Base-by-base conservation (phyloP, 305 asterid genomes). In the Withania somnifera region DNA sequence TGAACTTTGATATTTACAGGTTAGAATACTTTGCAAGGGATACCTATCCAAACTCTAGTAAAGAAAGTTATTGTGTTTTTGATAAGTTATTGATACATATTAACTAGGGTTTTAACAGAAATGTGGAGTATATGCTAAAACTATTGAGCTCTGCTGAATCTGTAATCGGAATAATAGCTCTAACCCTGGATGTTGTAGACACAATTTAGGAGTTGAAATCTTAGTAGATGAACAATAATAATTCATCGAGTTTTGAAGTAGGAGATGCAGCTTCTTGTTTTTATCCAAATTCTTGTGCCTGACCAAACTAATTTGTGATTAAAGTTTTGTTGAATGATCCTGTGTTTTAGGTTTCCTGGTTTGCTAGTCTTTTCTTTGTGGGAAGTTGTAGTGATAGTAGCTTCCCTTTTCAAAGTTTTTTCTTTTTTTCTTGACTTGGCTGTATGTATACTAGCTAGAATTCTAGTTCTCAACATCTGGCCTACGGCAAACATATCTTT, bases 1-100 rank as follows among this genome's bases (percentile, higher is more conserved):
- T 87, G 38, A 93, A 87, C 87, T 95, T 89, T 84, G 94, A 89
- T 85, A 93, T 95, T 61, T 95, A 92, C 92, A 94, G 99, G 99
- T 95, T 83, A 6, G 5, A 6, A 68, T 68, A 5, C 53, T 38
- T 63, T 3, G 22, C 22, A 24, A 26, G 10, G 11, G 17, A 26
- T 60, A 60, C 0, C 1, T 63, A 63, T 30, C 71, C 22, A 30
- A 50, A 15, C 45, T 63, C 22, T 0, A 0, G 2, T 63, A 63
- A 15, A 1, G 71, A 63, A 61, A 61, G 20, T 14, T 60, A 28
- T 28, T 28, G 40, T 61, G 40, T 28, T 63, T 63, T 63, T 15
- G 42, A 63, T 63, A 15, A 63, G 17, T 7, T 63, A 30, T 1
- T 30, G 28, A 63, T 30, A 15, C 13, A 61, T 58, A 57, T 11